Percentiles rank a stretch among this genome's conserved stretches.
These are phyloP conservation scores for Lumnitzera racemosa DNA, from an alignment of 345 rosid genomes.

Conservation along the genomic window DNA sequence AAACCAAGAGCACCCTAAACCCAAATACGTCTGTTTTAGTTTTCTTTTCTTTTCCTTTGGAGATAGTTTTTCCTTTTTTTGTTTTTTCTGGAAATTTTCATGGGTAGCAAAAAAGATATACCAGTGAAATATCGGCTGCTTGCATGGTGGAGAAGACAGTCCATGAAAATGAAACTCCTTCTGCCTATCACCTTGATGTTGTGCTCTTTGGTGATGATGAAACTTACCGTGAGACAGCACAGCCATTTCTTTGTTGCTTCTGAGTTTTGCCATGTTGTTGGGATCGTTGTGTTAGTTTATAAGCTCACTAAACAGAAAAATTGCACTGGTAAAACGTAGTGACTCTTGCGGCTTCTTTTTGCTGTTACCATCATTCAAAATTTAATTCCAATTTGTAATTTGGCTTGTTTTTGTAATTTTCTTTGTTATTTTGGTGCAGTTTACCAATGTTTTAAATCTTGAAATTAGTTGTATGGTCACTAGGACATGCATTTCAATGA, in stretches of 20 bases:
- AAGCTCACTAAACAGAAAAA: slow-evolving; percentile 56
- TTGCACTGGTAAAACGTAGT: slow-evolving; percentile 42
- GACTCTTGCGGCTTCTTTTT: too few species aligned
- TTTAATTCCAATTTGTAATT: not conserved
- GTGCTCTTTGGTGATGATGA: slow-evolving; percentile 29
- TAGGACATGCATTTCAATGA: too few species aligned
- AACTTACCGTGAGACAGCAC: slow-evolving; percentile 20
- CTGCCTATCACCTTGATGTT: slow-evolving; percentile 20
- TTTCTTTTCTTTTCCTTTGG: too few species aligned
- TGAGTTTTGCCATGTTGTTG: slow-evolving; percentile 55
- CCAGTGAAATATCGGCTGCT: slow-evolving; percentile 16
- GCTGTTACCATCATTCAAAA: too few species aligned
- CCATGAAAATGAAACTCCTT: slow-evolving; percentile 40
- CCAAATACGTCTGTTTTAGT: too few species aligned
- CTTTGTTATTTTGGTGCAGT: not conserved
- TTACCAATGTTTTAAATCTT: not conserved
- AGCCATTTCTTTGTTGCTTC: slow-evolving; percentile 53
- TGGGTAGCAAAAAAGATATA: slow-evolving; percentile 60
- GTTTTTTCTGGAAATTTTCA: too few species aligned
- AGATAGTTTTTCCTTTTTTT: too few species aligned
- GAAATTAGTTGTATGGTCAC: too few species aligned
- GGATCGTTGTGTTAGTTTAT: slow-evolving; percentile 52
- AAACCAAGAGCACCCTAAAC: too few species aligned
- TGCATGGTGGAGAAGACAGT: slow-evolving; percentile 42
- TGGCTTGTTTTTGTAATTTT: not conserved